Evolutionary conservation across 441 rosid genomes (phyloP).

Genomic region (Gossypium gossypioides): DNA sequence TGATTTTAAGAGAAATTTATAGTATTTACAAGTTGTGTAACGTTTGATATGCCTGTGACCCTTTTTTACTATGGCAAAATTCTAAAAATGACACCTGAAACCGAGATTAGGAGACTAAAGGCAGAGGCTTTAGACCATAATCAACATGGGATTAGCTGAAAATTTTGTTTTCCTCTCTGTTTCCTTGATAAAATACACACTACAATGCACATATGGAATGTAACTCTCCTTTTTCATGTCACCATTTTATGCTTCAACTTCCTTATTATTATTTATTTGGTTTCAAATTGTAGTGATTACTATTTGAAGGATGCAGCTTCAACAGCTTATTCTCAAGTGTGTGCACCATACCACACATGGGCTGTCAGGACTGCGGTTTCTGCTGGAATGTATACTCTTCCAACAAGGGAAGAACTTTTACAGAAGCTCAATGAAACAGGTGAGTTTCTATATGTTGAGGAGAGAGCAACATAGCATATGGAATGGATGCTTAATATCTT

Average conservation of each 20-base stretch:
- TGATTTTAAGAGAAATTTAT: neutral
- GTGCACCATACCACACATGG: slow-evolving; percentile 87
- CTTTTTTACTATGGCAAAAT: neutral
- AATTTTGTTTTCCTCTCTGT: too few species aligned
- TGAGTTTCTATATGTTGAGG: slow-evolving; percentile 13
- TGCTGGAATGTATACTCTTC: slow-evolving; percentile 90
- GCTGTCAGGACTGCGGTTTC: slow-evolving; percentile 76
- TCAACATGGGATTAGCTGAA: neutral
- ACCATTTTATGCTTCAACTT: neutral
- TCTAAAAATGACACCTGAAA: neutral
- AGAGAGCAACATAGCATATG: neutral
- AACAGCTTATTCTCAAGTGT: slow-evolving; percentile 70
- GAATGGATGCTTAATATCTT: neutral
- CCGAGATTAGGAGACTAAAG: neutral
- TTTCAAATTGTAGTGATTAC: slow-evolving; percentile 28
- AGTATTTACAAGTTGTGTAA: neutral
- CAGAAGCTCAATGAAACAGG: slow-evolving; percentile 68
- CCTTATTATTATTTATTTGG: neutral
- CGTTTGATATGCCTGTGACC: neutral
- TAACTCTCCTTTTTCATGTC: neutral
- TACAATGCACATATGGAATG: neutral
- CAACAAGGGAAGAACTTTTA: slow-evolving; percentile 69
- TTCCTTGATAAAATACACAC: too few species aligned
- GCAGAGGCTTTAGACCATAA: neutral
- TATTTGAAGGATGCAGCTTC: slow-evolving; percentile 80